Percentiles rank a stretch among this genome's conserved stretches.
These are phyloP conservation scores for Trichoderma polysporum DNA, from an alignment of 2,329 filamentous ascomycete species.

Conservation along the genomic window DNA sequence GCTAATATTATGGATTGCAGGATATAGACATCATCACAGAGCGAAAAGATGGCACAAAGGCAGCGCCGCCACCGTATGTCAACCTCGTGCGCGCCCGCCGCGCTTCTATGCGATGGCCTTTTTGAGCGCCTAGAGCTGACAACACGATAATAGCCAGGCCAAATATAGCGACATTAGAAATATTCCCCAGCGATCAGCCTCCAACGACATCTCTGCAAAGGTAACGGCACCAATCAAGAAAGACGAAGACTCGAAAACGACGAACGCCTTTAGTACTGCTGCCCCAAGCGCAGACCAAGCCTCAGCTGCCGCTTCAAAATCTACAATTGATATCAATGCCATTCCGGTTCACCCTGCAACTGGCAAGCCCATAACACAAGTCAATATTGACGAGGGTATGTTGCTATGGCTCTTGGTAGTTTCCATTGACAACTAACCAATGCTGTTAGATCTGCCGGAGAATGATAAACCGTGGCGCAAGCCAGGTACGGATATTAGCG, in stretches of 20 bases:
- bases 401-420: constrained; percentile 1
- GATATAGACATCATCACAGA: constrained; percentile 70
- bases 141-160: constrained; percentile 46
- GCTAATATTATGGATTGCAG: constrained; percentile 35
- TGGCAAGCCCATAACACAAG: constrained; percentile 77
- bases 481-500: constrained; percentile 88
- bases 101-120: background rate
- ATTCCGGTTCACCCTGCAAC: constrained; percentile 75
- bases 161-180: constrained; percentile 66
- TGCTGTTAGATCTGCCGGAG: constrained; percentile 59
- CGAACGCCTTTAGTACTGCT: constrained; percentile 33
- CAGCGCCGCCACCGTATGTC: constrained; percentile 58
- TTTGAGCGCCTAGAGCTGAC: background rate
- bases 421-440: constrained; percentile 1
- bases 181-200: constrained; percentile 59
- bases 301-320: constrained; percentile 69
- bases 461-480: constrained; percentile 94
- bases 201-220: constrained; percentile 51
- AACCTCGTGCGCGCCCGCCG: background rate
- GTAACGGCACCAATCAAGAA: constrained; percentile 46
- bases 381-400: constrained; percentile 69
- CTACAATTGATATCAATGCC: constrained; percentile 79
- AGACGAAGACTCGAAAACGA: constrained; percentile 41
- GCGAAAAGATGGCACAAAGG: constrained; percentile 62
- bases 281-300: constrained; percentile 52